phyloP scores from a whole-genome alignment of 768 basidiomycete species.

The Boletus reticuloceps region DNA sequence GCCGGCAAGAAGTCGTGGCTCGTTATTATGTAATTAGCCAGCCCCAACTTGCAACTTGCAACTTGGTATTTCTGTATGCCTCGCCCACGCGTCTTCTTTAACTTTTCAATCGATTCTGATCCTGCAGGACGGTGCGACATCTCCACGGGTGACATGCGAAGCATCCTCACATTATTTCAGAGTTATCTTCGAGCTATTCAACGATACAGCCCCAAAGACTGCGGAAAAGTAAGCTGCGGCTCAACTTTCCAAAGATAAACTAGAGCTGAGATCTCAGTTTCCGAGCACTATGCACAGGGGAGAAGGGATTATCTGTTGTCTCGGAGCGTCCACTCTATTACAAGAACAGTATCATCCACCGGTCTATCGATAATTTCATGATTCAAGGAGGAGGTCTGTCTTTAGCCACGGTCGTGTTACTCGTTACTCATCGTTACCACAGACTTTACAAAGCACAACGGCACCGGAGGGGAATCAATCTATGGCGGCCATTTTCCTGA shows the following conservation, averaged over 20 bases:
- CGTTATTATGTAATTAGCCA: conserved; percentile 13
- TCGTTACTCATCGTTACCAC: not conserved
- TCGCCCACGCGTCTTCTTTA: conserved; percentile 65
- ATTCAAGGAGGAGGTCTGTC: conserved; percentile 71
- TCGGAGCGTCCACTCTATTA: conserved; percentile 76
- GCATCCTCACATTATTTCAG: conserved; percentile 34
- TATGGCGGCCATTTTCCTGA: conserved; percentile 75
- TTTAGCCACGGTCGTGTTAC: not conserved
- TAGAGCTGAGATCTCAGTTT: conserved; percentile 51
- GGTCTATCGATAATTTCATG: conserved; percentile 79
- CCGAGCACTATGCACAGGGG: conserved; percentile 82
- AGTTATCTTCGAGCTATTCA: conserved; percentile 74
- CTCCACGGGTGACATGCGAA: not conserved
- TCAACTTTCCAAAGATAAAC: not conserved
- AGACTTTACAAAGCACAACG: conserved; percentile 81
- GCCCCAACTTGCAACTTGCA: not conserved
- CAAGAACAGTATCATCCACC: conserved; percentile 75
- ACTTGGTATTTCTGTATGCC: conserved; percentile 36
- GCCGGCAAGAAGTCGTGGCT: too few species aligned
- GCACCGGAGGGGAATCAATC: conserved; percentile 79
- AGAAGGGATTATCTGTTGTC: conserved; percentile 66
- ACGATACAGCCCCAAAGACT: conserved; percentile 70
- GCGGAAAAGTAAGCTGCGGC: conserved; percentile 64
- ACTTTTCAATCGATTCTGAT: conserved; percentile 52
- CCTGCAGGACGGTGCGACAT: conserved; percentile 52